Percentiles rank a stretch among this genome's conserved stretches.
These are phyloP conservation scores for Solanum gracilifrons DNA, from an alignment of 257 asterid genomes.

Conservation along the genomic window DNA sequence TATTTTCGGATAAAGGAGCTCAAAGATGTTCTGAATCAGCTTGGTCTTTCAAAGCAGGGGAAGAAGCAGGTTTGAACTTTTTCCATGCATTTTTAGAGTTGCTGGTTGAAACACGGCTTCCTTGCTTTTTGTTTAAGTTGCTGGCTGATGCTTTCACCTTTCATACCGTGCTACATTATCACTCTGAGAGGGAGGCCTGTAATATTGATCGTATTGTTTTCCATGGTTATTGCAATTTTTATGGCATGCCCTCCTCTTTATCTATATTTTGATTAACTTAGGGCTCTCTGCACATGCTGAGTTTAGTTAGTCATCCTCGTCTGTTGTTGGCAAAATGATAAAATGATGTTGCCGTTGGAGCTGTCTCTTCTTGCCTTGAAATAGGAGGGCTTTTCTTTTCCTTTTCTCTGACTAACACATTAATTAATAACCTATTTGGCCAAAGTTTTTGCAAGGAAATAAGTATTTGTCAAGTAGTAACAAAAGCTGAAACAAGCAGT, in stretches of 20 bases:
- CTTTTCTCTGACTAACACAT: neutral
- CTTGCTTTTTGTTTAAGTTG: neutral
- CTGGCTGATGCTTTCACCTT: neutral
- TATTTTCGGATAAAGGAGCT: constrained; percentile 96
- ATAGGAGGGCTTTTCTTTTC: neutral
- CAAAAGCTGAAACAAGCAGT: neutral
- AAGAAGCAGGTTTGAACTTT: constrained; percentile 77
- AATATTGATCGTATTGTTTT: neutral
- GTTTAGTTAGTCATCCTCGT: neutral
- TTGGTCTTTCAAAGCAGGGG: constrained; percentile 92
- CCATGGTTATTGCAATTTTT: neutral
- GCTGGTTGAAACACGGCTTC: neutral
- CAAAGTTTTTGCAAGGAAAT: neutral
- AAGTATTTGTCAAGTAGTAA: neutral
- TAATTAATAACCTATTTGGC: neutral
- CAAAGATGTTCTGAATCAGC: constrained; percentile 85
- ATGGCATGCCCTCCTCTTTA: neutral
- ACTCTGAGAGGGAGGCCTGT: neutral
- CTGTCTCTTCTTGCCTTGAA: neutral
- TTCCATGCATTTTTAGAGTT: neutral
- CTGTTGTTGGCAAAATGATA: neutral
- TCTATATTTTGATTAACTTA: neutral
- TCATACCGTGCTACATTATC: neutral
- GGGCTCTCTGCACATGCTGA: neutral
- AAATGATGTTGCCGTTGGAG: neutral